Evolutionary conservation across 805 yeast genomes (phyloP).

Genomic region (Teunomyces aglyptinius): DNA sequence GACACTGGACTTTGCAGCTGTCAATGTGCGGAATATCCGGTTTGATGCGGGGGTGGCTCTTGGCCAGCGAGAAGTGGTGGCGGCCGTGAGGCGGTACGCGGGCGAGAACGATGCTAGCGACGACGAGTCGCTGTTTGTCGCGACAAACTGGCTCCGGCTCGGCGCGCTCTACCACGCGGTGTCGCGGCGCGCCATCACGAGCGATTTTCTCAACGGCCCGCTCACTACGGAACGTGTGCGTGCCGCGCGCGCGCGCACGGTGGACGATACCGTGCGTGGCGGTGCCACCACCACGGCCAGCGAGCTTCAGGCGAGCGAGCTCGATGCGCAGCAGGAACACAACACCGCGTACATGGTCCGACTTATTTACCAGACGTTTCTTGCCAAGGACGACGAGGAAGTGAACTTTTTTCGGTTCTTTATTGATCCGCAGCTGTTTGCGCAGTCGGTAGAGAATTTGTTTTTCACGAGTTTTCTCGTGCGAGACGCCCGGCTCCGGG

Average conservation of each 20-base stretch:
- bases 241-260: slow-evolving; percentile 32
- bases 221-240: slow-evolving; percentile 56
- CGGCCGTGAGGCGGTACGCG: slow-evolving; percentile 33
- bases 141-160: slow-evolving; percentile 57
- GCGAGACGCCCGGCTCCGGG: slow-evolving; percentile 61
- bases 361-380: slow-evolving; percentile 45
- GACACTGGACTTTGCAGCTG: slow-evolving; percentile 60
- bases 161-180: slow-evolving; percentile 51
- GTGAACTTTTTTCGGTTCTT: slow-evolving; percentile 65
- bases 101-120: slow-evolving; percentile 14
- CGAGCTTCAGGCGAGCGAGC: slow-evolving; percentile 49
- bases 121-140: slow-evolving; percentile 35
- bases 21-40: slow-evolving; percentile 60
- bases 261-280: slow-evolving; percentile 43
- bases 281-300: slow-evolving; percentile 50
- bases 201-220: slow-evolving; percentile 72
- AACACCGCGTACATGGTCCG: slow-evolving; percentile 67
- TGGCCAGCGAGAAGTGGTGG: slow-evolving; percentile 46
- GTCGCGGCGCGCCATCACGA: slow-evolving; percentile 47
- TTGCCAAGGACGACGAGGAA: slow-evolving; percentile 25
- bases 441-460: slow-evolving; percentile 79
- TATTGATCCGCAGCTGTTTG: slow-evolving; percentile 72
- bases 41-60: slow-evolving; percentile 52
- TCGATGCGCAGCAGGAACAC: slow-evolving; percentile 49
- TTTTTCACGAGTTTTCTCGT: slow-evolving; percentile 80